Conservation (phyloP, 306 rosid genomes). For the Arachis stenosperma region DNA sequence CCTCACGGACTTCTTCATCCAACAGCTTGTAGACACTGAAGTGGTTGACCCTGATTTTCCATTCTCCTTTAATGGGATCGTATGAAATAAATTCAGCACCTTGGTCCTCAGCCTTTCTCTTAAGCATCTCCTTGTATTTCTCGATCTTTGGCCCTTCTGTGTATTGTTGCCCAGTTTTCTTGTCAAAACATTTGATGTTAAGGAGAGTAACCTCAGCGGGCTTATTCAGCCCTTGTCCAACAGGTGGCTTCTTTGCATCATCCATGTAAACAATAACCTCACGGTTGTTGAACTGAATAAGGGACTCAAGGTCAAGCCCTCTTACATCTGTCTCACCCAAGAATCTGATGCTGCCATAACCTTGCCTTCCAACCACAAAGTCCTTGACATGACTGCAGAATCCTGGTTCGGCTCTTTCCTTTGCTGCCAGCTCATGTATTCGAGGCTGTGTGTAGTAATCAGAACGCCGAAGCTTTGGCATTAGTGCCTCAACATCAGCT, state of each 20-base stretch:
- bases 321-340: slow-evolving; percentile 91
- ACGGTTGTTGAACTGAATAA: slow-evolving; percentile 86
- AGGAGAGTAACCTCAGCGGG: slow-evolving; percentile 97
- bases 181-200: slow-evolving; percentile 85
- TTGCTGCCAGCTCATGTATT: slow-evolving; percentile 91
- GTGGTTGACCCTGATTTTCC: slow-evolving; percentile 90
- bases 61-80: slow-evolving; percentile 80
- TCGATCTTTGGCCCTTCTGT: slow-evolving; percentile 80
- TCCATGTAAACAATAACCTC: slow-evolving; percentile 95
- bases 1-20: slow-evolving; percentile 49
- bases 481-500: slow-evolving; percentile 89
- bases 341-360: slow-evolving; percentile 88
- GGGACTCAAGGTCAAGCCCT: slow-evolving; percentile 85
- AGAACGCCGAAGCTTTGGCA: slow-evolving; percentile 91
- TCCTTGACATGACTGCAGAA: slow-evolving; percentile 84
- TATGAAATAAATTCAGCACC: slow-evolving; percentile 87
- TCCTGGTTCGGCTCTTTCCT: slow-evolving; percentile 95
- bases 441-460: slow-evolving; percentile 94
- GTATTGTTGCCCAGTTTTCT: slow-evolving; percentile 68
- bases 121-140: slow-evolving; percentile 90
- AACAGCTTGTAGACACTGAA: slow-evolving; percentile 69
- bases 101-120: slow-evolving; percentile 89
- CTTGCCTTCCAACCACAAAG: slow-evolving; percentile 90
- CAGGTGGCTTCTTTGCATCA: slow-evolving; percentile 90
- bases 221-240: slow-evolving; percentile 97